These are phyloP conservation scores for Penicillium mononematosum DNA, from an alignment of 495 filamentous ascomycete species.

Conservation along the genomic window DNA sequence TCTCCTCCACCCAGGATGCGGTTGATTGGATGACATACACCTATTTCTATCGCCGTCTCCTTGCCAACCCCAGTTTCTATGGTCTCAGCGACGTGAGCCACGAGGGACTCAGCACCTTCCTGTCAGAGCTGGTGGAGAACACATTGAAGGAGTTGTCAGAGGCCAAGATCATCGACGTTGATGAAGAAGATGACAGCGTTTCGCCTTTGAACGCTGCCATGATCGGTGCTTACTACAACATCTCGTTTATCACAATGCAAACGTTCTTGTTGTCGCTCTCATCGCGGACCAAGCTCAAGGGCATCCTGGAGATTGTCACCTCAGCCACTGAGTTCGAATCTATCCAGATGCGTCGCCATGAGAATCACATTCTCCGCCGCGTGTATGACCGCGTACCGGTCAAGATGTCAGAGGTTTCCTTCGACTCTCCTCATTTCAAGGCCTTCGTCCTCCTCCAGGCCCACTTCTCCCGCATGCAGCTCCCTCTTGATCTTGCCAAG, in stretches of 20 bases:
- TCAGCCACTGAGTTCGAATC: conserved; percentile 95
- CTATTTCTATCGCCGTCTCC: conserved; percentile 96
- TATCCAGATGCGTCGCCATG: conserved; percentile 91
- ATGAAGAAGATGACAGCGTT: conserved; percentile 93
- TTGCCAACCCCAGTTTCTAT: conserved; percentile 97
- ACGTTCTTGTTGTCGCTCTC: conserved; percentile 96
- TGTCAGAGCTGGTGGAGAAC: conserved; percentile 93
- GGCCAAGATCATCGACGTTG: conserved; percentile 92
- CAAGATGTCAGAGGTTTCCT: conserved; percentile 83
- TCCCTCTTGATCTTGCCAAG: conserved; percentile 94
- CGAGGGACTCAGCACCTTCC: conserved; percentile 87
- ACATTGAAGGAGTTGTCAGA: conserved; percentile 89
- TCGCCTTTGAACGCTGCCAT: conserved; percentile 90
- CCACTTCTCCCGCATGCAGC: conserved; percentile 94
- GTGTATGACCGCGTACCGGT: conserved; percentile 94
- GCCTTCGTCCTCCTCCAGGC: conserved; percentile 94
- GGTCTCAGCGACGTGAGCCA: conserved; percentile 84
- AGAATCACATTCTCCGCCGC: conserved; percentile 81
- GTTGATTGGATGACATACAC: conserved; percentile 98
- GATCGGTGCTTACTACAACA: conserved; percentile 99
- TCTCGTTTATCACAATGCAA: conserved; percentile 99
- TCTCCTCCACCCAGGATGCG: conserved; percentile 93
- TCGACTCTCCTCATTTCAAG: conserved; percentile 97
- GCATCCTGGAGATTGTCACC: conserved; percentile 94
- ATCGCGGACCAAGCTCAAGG: conserved; percentile 87